Conservation (phyloP, 2,329 filamentous ascomycete genomes). For the Alternaria viburni region DNA sequence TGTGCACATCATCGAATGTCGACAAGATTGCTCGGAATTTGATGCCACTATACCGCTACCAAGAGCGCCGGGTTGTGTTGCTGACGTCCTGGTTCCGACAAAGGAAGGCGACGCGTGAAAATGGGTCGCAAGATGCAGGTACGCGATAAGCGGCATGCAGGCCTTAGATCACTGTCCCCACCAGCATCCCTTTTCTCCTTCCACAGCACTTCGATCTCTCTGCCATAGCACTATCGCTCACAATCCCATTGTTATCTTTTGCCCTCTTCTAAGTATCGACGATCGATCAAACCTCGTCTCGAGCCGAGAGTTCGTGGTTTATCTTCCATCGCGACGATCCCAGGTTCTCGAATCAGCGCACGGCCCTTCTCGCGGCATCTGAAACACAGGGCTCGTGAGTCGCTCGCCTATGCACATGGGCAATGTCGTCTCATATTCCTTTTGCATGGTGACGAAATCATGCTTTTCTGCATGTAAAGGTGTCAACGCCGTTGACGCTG, state of each 20-base stretch:
- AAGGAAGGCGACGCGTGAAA: not conserved
- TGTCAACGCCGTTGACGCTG: not conserved
- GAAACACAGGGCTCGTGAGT: not conserved
- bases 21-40: not conserved
- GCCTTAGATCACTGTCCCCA: not conserved
- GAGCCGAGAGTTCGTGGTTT: not conserved
- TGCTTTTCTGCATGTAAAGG: not conserved
- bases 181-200: not conserved
- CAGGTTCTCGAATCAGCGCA: not conserved
- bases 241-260: not conserved
- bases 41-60: not conserved
- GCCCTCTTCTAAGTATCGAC: not conserved
- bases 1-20: not conserved
- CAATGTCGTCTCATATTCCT: not conserved
- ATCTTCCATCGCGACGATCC: not conserved
- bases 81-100: not conserved
- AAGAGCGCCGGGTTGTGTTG: not conserved
- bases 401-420: not conserved
- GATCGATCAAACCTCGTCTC: not conserved
- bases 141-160: constrained; percentile 1
- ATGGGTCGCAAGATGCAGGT: not conserved
- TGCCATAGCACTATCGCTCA: not conserved
- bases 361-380: not conserved
- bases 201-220: not conserved
- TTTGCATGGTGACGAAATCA: not conserved